Evolutionary conservation across 257 asterid species (phyloP), one percentile per base, ranked within the genome.

Genomic region (Thymus mandschuricus): DNA sequence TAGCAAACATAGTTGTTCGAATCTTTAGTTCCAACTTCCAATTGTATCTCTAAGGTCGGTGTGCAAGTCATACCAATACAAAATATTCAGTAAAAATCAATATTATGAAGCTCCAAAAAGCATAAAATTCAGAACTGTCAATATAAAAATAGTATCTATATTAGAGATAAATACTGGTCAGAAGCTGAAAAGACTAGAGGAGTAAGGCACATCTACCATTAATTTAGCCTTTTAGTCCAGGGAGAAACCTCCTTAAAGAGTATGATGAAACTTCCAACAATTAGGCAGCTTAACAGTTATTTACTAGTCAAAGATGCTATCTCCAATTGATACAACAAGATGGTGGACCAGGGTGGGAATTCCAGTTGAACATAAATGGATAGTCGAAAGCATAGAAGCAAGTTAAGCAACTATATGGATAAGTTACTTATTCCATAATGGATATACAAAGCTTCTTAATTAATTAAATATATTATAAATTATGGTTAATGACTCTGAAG

Each of bases 241-340:
- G 30, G 8, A 50, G 4, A 60, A 58, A 58, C 10, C 5, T 60
- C 13, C 4, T 13, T 41, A 41, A n/a, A 35, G 31, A 35, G 5
- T 6, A 35, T 38, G 41, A 54, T 34, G 8, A 28, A 51, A 5
- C 31, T 10, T 63, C 31, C 48, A 45, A 7, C 35, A 21, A 58
- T 8, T 69, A 64, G 29, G 64, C 10, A 46, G 45, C 38, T 48
- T 44, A 44, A n/a, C 50, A 59, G 59, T 41, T 5, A 78, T 66
- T 43, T 69, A 74, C 10, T 41, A 41, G 21, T 60, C 49, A 46
- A 48, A 49, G 40, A 64, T 30, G 44, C 29, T 3, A 51, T 63
- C 21, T 30, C 31, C 35, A 67, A 41, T 35, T 27, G 30, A 55
- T 27, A 74, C 55, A 40, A 8, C 33, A 28, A 30, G 50, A 38